Evolutionary conservation across 2,329 filamentous ascomycete species (phyloP).

Genomic region (Alternaria sp.): DNA sequence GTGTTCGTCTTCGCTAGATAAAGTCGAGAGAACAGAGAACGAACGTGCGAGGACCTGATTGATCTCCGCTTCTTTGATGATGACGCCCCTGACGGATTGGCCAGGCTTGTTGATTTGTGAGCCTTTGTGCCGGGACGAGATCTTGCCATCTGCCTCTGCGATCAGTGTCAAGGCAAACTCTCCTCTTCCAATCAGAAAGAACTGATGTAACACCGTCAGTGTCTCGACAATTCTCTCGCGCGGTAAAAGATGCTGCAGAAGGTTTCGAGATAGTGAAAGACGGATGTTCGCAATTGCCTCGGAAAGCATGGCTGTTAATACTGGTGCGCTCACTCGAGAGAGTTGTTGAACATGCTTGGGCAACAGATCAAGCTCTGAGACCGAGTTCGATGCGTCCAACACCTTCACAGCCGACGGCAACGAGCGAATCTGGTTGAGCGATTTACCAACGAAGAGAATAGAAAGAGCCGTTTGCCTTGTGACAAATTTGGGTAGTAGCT

Average conservation of each 20-base stretch:
- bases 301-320: constrained; percentile 76
- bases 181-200: constrained; percentile 85
- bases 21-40: constrained; percentile 80
- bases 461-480: constrained; percentile 77
- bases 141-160: constrained; percentile 81
- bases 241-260: constrained; percentile 83
- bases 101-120: constrained; percentile 50
- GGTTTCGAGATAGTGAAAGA: constrained; percentile 82
- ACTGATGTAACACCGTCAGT: constrained; percentile 80
- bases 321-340: constrained; percentile 73
- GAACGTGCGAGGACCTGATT: constrained; percentile 77
- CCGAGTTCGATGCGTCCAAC: constrained; percentile 35
- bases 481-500: constrained; percentile 81
- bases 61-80: constrained; percentile 88
- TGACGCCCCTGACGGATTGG: constrained; percentile 68
- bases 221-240: constrained; percentile 78
- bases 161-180: constrained; percentile 92
- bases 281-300: constrained; percentile 79
- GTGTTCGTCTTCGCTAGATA: constrained; percentile 79
- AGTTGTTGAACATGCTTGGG: constrained; percentile 75
- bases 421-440: constrained; percentile 80
- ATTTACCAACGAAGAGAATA: constrained; percentile 90
- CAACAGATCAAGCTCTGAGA: constrained; percentile 66
- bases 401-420: constrained; percentile 42
- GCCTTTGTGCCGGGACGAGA: constrained; percentile 73